Percentiles rank a stretch among this genome's conserved stretches.
Evolutionary conservation across 2,329 filamentous ascomycete species (phyloP).

Genomic region (Phoma sp.): DNA sequence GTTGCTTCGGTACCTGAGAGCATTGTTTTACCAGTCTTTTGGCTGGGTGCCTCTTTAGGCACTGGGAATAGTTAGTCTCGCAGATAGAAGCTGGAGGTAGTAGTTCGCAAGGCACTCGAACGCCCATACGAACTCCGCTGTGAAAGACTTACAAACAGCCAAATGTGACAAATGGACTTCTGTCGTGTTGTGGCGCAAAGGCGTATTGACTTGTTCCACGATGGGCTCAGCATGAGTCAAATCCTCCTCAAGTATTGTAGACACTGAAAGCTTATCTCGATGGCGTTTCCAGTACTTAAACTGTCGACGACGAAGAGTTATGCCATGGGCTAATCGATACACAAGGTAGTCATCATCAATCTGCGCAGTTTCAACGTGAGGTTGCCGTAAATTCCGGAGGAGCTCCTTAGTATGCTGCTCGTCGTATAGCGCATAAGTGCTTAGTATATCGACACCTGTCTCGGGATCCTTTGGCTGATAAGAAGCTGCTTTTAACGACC

Average conservation of each 20-base stretch:
- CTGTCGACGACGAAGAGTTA: slow-evolving; percentile 46
- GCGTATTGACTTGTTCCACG: slow-evolving; percentile 11
- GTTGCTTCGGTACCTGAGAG: slow-evolving; percentile 50
- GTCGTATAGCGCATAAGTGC: slow-evolving; percentile 43
- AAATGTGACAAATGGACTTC: slow-evolving; percentile 20
- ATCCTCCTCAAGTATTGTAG: slow-evolving; percentile 33
- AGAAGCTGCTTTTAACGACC: slow-evolving; percentile 46
- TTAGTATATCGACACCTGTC: slow-evolving; percentile 44
- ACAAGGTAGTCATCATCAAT: slow-evolving; percentile 32
- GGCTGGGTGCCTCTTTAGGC: slow-evolving; percentile 34
- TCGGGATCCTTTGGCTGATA: slow-evolving; percentile 46
- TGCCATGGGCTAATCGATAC: slow-evolving; percentile 35
- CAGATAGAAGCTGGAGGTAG: neutral
- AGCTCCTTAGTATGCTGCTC: slow-evolving; percentile 40
- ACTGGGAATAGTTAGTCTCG: slow-evolving; percentile 1
- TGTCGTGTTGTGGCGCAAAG: slow-evolving; percentile 22
- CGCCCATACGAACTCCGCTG: no score
- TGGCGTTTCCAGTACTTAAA: slow-evolving; percentile 50
- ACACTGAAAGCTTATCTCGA: slow-evolving; percentile 43
- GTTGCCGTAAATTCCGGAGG: slow-evolving; percentile 31
- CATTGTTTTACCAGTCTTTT: slow-evolving; percentile 43
- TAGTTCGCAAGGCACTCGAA: neutral
- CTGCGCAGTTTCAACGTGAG: slow-evolving; percentile 11
- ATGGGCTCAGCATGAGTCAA: neutral
- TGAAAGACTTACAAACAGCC: slow-evolving; percentile 1